A percentile compares a stretch with the other conserved stretches of the same genome.
Evolutionary conservation across 495 filamentous ascomycete genomes (phyloP).

Genomic region (Aspergillus sclerotioniger): DNA sequence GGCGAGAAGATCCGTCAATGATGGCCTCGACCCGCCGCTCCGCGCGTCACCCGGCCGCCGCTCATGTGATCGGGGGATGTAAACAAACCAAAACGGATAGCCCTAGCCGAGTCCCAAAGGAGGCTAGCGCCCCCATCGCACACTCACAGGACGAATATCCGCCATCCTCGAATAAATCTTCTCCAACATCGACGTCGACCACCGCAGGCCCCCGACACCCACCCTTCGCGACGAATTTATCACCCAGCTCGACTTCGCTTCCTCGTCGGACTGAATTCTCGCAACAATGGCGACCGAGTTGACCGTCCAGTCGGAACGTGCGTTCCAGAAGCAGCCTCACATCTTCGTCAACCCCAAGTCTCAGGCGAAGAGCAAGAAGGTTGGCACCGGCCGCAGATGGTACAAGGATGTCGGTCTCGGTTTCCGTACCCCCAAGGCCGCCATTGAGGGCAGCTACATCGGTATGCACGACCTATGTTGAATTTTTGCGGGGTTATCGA

Average conservation of each 20-base stretch:
- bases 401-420: constrained; percentile 99
- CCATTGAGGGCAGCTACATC: constrained; percentile 98
- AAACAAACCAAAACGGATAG: constrained; percentile 43
- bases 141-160: constrained; percentile 43
- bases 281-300: constrained; percentile 96
- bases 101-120: constrained; percentile 43
- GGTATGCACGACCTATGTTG: constrained; percentile 64
- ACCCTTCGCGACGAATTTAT: constrained; percentile 33
- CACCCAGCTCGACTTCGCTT: constrained; percentile 39
- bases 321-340: constrained; percentile 99
- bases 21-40: not conserved
- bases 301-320: constrained; percentile 96
- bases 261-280: constrained; percentile 51
- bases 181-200: constrained; percentile 44
- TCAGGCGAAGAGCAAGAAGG: constrained; percentile 79
- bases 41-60: constrained; percentile 31
- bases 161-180: constrained; percentile 40
- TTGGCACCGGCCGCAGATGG: constrained; percentile 93
- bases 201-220: constrained; percentile 33
- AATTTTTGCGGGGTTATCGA: constrained; percentile 22
- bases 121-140: constrained; percentile 37
- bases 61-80: constrained; percentile 36
- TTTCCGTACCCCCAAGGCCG: constrained; percentile 94
- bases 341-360: constrained; percentile 95
- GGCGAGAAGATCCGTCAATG: not conserved